Evolutionary conservation across 805 yeast genomes (phyloP), one percentile per base, ranked within the genome.

Genomic region (Priceomyces fermenticarens): DNA sequence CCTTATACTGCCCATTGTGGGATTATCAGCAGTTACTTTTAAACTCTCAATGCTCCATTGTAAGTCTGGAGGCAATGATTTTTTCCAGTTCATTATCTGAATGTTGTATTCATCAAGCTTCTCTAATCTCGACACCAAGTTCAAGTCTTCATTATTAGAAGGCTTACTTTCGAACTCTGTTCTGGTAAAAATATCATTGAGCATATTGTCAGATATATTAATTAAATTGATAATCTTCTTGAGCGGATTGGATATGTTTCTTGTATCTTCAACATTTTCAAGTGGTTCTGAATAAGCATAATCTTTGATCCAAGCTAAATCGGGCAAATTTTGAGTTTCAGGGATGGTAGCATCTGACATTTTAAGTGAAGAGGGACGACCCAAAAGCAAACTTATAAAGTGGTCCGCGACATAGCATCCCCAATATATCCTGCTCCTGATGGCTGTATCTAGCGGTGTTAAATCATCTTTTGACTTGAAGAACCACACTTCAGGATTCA

Each of bases 401-500:
- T 79, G 85, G 55, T 81, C 87, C 2, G 81, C 82, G 42, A 80
- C 62, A 54, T 75, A 81, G 37, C 81, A 73, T 3, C 86, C 86
- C 87, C 87, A 81, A 53, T 77, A 78, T 9, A 81, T 76, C 43
- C 87, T 62, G 37, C 80, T 72, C 43, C 84, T 65, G 40, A 81
- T 78, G 31, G 73, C 78, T 12, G 75, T 65, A 47, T 79, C 82
- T 37, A 79, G 67, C 26, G 72, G 67, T n/a, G 71, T 63, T 36
- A 75, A 55, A 30, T 62, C 60, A n/a, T 62, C 57, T 13, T 57
- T 57, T 12, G 64, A 62, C 45, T 68, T 69, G 38, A 70, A 53
- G 47, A 72, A 71, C 84, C 84, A 80, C n/a, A 73, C 77, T 44
- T 75, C 65, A 2, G 85, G 85, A 45, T 77, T 73, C 40, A 80